phyloP scores from a whole-genome alignment of 1,284 basidiomycete genomes.

The Pascua guehoae region DNA sequence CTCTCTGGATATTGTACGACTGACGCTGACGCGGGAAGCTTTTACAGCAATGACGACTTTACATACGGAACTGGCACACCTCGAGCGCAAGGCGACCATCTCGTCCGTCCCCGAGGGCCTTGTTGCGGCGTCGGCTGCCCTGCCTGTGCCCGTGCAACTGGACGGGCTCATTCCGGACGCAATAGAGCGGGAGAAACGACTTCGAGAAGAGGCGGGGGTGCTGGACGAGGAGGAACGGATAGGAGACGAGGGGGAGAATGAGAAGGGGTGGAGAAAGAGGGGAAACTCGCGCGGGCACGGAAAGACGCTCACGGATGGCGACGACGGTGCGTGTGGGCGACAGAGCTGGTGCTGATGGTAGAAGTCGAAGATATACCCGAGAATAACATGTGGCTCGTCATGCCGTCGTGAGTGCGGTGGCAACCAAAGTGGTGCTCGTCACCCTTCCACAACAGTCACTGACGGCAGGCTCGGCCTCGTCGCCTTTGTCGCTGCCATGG shows the following conservation, averaged over 20 bases:
- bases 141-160: not conserved
- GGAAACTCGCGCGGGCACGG: conserved; percentile 4
- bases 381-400: conserved; percentile 34
- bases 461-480: too few relatives aligned
- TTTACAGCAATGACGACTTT: too few relatives aligned
- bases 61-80: not conserved
- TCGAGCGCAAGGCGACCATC: not conserved
- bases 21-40: too few relatives aligned
- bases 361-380: conserved; percentile 14
- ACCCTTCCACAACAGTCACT: conserved; percentile 18
- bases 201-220: not conserved
- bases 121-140: not conserved
- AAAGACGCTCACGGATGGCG: conserved; percentile 37
- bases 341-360: not conserved
- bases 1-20: too few relatives aligned
- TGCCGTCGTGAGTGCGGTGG: conserved; percentile 18
- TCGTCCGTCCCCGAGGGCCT: not conserved
- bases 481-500: too few relatives aligned
- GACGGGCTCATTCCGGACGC: not conserved
- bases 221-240: not conserved
- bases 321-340: conserved; percentile 26
- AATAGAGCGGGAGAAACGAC: not conserved
- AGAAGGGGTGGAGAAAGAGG: not conserved
- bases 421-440: conserved; percentile 12
- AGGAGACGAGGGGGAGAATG: not conserved